Percentiles rank a stretch among this genome's conserved stretches.
Conservation (phyloP, 768 basidiomycete species). For the Agaricus blazei region DNA sequence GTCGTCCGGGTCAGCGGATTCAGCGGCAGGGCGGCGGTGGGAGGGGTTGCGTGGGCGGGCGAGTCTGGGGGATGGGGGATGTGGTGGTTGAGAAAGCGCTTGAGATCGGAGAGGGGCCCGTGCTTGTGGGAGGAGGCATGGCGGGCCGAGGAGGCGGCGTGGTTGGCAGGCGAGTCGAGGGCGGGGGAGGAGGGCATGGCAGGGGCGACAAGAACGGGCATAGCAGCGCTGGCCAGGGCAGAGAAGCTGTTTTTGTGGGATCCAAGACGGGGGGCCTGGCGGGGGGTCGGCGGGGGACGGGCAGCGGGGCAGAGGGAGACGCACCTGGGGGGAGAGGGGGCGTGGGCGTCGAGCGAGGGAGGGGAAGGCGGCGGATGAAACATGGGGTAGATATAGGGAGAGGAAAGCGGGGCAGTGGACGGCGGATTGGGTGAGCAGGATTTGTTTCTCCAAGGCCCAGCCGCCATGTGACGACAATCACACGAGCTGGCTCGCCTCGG, state of each 20-base stretch:
- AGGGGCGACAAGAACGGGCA: conserved; percentile 10
- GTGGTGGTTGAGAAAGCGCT: conserved; percentile 92
- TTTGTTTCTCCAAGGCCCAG: not conserved
- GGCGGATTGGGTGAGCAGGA: conserved; percentile 7
- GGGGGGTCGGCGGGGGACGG: conserved; percentile 3
- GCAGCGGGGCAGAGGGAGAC: not conserved
- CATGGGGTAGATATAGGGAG: conserved; percentile 18
- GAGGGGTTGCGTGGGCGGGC: conserved; percentile 13
- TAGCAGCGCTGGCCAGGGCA: conserved; percentile 4
- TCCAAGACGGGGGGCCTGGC: conserved; percentile 1
- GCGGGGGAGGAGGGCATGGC: conserved; percentile 8
- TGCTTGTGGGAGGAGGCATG: conserved; percentile 31
- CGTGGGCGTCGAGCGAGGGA: conserved; percentile 1
- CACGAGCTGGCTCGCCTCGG: conserved; percentile 5
- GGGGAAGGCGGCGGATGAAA: conserved; percentile 1
- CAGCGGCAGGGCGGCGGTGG: conserved; percentile 17
- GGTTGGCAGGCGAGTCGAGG: conserved; percentile 11
- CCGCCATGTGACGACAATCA: conserved; percentile 11
- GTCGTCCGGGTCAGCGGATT: conserved; percentile 14
- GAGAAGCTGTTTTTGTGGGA: conserved; percentile 11
- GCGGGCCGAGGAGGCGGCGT: conserved; percentile 14
- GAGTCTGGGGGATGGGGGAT: conserved; percentile 53
- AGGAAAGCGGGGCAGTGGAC: conserved; percentile 10
- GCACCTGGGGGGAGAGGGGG: not conserved
- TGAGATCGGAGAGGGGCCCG: conserved; percentile 87